Evolutionary conservation across 148 eudicot species (phyloP).

Genomic region (Rhododendron ovatum): DNA sequence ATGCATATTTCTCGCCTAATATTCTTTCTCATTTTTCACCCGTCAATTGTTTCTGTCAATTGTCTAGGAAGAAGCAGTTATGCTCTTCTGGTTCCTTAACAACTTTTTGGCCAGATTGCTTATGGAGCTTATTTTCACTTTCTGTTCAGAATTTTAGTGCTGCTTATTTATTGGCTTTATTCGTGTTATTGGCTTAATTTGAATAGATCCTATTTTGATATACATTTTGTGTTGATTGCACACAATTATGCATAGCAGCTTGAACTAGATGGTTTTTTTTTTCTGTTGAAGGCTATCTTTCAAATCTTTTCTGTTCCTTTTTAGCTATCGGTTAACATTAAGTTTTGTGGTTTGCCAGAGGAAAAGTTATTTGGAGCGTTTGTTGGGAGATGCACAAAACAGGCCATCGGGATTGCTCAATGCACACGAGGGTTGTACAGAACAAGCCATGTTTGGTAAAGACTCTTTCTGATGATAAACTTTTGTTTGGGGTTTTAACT

Average conservation of each 20-base stretch:
- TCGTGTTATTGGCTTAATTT: not conserved
- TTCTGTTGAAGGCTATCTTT: not conserved
- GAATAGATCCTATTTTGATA: not conserved
- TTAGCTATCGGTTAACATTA: not conserved
- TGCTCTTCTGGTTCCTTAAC: slow-evolving; percentile 4
- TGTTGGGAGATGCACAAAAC: slow-evolving; percentile 23
- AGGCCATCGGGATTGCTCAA: slow-evolving; percentile 16
- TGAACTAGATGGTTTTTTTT: not conserved
- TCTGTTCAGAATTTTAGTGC: not conserved
- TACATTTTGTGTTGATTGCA: not conserved
- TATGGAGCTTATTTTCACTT: not conserved
- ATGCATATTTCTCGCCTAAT: not conserved
- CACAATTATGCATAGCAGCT: not conserved
- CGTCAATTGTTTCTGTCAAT: not conserved
- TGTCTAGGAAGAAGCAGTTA: not conserved
- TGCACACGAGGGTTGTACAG: slow-evolving; percentile 21
- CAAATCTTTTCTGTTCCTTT: not conserved
- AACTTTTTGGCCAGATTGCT: not conserved
- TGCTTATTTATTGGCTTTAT: not conserved
- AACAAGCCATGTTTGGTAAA: slow-evolving; percentile 21
- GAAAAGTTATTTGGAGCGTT: slow-evolving; percentile 39
- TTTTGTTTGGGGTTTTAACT: slow-evolving; percentile 4
- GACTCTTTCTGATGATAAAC: not conserved
- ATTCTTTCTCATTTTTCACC: not conserved
- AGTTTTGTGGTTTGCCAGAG: slow-evolving; percentile 32